A percentile compares a stretch with the other conserved stretches of the same genome.
Conservation (phyloP, 306 rosid species). For the Acacia crassicarpa region DNA sequence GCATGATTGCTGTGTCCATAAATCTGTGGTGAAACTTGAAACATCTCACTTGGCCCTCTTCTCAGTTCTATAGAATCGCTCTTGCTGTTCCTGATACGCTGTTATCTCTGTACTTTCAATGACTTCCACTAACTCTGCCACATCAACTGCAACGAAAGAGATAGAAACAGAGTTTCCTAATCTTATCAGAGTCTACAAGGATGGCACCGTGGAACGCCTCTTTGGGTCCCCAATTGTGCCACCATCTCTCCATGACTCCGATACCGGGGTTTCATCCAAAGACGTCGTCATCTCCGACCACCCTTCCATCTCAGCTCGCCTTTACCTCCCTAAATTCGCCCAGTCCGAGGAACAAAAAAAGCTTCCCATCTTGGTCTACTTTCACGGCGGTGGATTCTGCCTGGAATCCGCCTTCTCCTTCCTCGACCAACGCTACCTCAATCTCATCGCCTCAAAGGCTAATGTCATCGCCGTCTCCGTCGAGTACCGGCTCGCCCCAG, state of each 20-base stretch:
- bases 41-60: neutral
- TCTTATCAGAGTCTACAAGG: constrained; percentile 44
- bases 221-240: constrained; percentile 42
- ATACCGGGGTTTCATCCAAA: constrained; percentile 56
- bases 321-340: constrained; percentile 45
- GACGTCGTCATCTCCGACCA: constrained; percentile 47
- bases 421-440: constrained; percentile 51
- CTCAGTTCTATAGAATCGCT: neutral
- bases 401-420: constrained; percentile 61
- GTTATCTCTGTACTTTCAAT: constrained; percentile 14
- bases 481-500: constrained; percentile 61
- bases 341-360: constrained; percentile 25
- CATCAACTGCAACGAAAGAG: constrained; percentile 31
- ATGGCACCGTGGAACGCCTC: constrained; percentile 54
- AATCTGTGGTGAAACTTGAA: neutral
- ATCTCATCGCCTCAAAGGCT: constrained; percentile 40
- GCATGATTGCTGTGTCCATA: too few relatives aligned
- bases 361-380: constrained; percentile 60
- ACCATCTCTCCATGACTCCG: constrained; percentile 38
- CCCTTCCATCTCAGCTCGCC: constrained; percentile 51
- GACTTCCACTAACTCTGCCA: constrained; percentile 28
- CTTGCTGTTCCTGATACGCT: neutral
- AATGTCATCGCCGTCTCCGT: constrained; percentile 52
- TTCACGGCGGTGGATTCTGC: constrained; percentile 60
- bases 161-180: constrained; percentile 41